Percentiles rank a stretch among this genome's conserved stretches.
These are phyloP conservation scores for Apostasia ramifera DNA, from an alignment of 106 monocot species.

Conservation along the genomic window DNA sequence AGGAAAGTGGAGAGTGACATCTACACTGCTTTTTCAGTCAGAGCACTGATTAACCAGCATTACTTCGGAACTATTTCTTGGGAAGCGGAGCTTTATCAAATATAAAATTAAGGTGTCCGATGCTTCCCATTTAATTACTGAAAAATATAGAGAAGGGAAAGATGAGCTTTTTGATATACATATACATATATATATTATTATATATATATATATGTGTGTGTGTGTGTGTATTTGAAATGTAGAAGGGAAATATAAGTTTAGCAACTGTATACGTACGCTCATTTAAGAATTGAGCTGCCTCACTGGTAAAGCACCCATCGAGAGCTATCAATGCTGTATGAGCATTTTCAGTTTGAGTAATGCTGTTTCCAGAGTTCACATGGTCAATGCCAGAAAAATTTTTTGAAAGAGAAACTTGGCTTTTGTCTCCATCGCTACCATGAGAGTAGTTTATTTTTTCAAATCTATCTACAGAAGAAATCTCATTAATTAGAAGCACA, in stretches of 20 bases:
- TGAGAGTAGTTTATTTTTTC: conserved; percentile 48
- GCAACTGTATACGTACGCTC: conserved; percentile 47
- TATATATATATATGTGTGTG: too few species aligned
- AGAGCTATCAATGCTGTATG: conserved; percentile 35
- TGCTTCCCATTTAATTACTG: too few species aligned
- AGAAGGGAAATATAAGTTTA: not conserved
- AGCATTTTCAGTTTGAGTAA: conserved; percentile 24
- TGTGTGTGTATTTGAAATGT: too few species aligned
- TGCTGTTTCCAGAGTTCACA: conserved; percentile 29
- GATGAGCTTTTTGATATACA: too few species aligned
- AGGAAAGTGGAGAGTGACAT: too few species aligned
- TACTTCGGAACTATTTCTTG: too few species aligned
- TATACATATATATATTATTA: too few species aligned
- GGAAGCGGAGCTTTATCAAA: too few species aligned
- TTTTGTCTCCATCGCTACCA: conserved; percentile 60
- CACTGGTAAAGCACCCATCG: conserved; percentile 51
- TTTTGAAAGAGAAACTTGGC: conserved; percentile 41
- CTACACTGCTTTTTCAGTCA: too few species aligned
- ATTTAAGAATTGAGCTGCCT: conserved; percentile 52
- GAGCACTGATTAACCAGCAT: too few species aligned
- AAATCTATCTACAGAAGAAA: conserved; percentile 35
- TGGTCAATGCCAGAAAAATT: conserved; percentile 31
- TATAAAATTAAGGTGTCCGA: too few species aligned
- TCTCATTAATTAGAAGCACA: not conserved
- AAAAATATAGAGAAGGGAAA: too few species aligned